Conservation (phyloP, 495 filamentous ascomycete species). For the Annulohypoxylon maeteangense region DNA sequence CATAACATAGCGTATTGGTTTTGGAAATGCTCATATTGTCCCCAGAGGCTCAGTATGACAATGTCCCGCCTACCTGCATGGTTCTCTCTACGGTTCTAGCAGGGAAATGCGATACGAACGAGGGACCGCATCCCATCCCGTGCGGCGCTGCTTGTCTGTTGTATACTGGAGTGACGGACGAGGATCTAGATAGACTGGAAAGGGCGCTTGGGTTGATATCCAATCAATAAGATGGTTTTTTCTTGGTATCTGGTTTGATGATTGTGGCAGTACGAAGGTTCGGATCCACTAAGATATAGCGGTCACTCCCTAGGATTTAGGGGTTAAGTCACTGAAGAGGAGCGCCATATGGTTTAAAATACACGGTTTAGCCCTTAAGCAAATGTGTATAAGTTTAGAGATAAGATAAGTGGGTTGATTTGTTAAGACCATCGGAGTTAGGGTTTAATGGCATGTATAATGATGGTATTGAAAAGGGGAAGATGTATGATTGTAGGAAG, state of each 20-base stretch:
- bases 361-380: too few species aligned
- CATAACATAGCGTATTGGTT: neutral
- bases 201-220: neutral
- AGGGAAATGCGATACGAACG: neutral
- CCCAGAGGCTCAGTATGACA: conserved; percentile 13
- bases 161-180: conserved; percentile 20
- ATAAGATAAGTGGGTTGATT: neutral
- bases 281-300: too few species aligned
- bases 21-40: neutral
- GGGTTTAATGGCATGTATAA: neutral
- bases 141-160: conserved; percentile 21
- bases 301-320: too few species aligned
- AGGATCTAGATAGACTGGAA: neutral
- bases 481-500: too few species aligned
- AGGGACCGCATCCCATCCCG: conserved; percentile 3
- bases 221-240: neutral
- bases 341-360: neutral
- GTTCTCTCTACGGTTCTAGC: conserved; percentile 8
- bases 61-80: conserved; percentile 18
- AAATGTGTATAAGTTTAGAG: too few species aligned
- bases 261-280: neutral
- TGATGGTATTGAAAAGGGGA: neutral
- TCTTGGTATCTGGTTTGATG: neutral
- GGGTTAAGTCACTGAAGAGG: too few species aligned
- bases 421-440: neutral